These are phyloP conservation scores for Alternaria sp. DNA, from an alignment of 2,329 filamentous ascomycete genomes.

Conservation along the genomic window DNA sequence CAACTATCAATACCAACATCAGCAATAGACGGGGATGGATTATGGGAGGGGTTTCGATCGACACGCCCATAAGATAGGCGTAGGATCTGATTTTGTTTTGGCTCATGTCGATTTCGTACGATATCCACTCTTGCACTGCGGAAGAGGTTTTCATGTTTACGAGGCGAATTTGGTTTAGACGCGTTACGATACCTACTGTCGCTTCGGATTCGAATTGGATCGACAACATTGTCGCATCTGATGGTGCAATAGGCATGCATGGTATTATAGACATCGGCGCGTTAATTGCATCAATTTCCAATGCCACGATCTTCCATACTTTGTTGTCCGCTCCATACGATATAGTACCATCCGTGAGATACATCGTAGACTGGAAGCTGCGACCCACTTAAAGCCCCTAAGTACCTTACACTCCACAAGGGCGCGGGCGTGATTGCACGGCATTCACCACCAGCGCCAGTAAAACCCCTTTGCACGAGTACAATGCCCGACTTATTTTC, in stretches of 20 bases:
- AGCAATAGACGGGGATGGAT: conserved; percentile 19
- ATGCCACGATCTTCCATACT: not conserved
- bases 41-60: not conserved
- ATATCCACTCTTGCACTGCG: conserved; percentile 13
- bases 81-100: not conserved
- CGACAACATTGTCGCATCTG: conserved; percentile 4
- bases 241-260: not conserved
- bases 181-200: not conserved
- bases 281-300: not conserved
- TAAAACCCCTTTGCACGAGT: not conserved
- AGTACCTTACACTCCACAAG: not conserved
- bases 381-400: not conserved
- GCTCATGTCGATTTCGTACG: conserved; percentile 3
- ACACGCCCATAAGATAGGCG: not conserved
- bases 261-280: not conserved
- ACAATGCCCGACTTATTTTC: not conserved
- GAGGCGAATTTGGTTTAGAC: conserved; percentile 2
- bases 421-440: not conserved
- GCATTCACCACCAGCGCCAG: not conserved
- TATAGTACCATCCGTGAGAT: not conserved
- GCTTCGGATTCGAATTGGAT: not conserved
- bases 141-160: conserved; percentile 1
- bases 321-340: not conserved
- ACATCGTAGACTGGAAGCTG: not conserved
- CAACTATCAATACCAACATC: conserved; percentile 39